Evolutionary conservation across 345 rosid species (phyloP).

Genomic region (Camelina sativa): DNA sequence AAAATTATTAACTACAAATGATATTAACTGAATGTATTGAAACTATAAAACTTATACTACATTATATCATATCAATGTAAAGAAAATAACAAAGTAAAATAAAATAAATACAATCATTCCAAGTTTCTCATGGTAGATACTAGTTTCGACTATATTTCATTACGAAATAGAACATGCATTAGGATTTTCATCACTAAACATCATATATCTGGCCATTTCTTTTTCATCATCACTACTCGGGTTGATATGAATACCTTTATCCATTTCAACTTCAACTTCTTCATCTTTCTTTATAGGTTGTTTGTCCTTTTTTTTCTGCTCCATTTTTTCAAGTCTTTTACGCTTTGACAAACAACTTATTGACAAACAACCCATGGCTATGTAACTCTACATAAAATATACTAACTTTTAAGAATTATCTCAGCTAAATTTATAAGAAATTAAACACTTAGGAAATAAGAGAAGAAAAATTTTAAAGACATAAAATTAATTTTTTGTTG

Average conservation of each 20-base stretch:
- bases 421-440: too few relatives aligned
- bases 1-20: too few relatives aligned
- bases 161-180: neutral
- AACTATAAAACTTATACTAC: too few relatives aligned
- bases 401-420: too few relatives aligned
- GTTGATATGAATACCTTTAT: neutral
- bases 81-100: neutral
- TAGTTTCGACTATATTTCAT: neutral
- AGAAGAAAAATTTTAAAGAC: neutral
- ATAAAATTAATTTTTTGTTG: neutral
- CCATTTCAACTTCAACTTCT: neutral
- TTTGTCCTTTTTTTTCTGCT: neutral
- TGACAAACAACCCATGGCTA: too few relatives aligned
- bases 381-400: neutral
- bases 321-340: neutral
- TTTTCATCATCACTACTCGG: neutral
- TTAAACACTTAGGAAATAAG: too few relatives aligned
- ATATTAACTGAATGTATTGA: too few relatives aligned
- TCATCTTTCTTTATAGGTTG: neutral
- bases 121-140: neutral
- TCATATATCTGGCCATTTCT: neutral
- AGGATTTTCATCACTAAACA: constrained; percentile 3
- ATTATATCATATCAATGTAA: too few relatives aligned
- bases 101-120: neutral
- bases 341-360: neutral